A percentile compares a stretch with the other conserved stretches of the same genome.
Conservation (phyloP, 2,329 filamentous ascomycete genomes). For the Thielaviopsis euricoi region DNA sequence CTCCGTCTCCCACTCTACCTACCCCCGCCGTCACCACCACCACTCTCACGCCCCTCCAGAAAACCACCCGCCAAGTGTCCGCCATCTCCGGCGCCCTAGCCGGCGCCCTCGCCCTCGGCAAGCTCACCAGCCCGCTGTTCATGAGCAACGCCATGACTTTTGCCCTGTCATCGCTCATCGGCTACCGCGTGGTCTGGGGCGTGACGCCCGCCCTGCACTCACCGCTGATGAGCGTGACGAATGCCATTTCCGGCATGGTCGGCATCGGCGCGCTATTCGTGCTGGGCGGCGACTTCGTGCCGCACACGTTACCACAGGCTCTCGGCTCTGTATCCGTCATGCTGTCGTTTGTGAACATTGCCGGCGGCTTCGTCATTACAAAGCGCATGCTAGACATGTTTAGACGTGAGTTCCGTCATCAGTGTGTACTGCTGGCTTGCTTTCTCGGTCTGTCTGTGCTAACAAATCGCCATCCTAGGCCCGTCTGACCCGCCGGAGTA, state of each 20-base stretch:
- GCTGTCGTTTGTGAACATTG: constrained; percentile 75
- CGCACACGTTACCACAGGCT: constrained; percentile 60
- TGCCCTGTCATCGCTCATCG: constrained; percentile 66
- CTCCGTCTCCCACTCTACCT: constrained; percentile 24
- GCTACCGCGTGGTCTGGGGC: constrained; percentile 80
- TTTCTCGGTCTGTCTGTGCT: not conserved
- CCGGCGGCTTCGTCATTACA: constrained; percentile 79
- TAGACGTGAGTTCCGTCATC: constrained; percentile 38
- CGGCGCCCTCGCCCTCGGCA: constrained; percentile 57
- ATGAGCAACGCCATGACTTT: constrained; percentile 83
- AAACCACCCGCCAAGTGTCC: constrained; percentile 58
- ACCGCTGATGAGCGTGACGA: constrained; percentile 83
- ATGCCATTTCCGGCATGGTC: constrained; percentile 83
- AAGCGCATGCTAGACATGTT: constrained; percentile 93
- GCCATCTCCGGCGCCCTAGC: constrained; percentile 65
- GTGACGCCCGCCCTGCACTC: constrained; percentile 71
- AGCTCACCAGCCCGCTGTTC: constrained; percentile 65
- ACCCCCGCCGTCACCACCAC: constrained; percentile 38
- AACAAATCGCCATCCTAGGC: constrained; percentile 23
- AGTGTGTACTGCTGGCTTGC: too few species aligned
- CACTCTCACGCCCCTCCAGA: constrained; percentile 67
- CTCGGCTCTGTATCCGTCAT: constrained; percentile 69
- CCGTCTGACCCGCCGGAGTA: constrained; percentile 80
- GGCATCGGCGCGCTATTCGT: constrained; percentile 79
- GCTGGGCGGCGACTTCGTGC: constrained; percentile 65